A percentile compares a stretch with the other conserved stretches of the same genome.
Conservation (phyloP, 2,329 filamentous ascomycete species). For the Apiospora kogelbergensis region DNA sequence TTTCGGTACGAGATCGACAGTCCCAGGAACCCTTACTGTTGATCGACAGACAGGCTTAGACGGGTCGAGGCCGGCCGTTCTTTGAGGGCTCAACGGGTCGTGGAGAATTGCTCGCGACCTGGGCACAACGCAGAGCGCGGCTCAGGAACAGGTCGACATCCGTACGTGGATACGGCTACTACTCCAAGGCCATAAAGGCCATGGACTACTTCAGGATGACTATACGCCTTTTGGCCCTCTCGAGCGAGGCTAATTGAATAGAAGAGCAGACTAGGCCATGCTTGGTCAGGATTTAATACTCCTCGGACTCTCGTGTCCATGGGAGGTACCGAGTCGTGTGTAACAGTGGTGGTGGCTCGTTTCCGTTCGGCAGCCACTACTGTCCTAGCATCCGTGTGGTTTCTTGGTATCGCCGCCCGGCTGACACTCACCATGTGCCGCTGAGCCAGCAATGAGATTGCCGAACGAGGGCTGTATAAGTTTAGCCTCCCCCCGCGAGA, state of each 20-base stretch:
- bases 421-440: neutral
- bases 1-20: neutral
- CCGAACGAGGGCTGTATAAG: neutral
- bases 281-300: neutral
- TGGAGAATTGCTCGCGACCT: neutral
- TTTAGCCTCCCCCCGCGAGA: neutral
- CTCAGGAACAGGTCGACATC: neutral
- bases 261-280: neutral
- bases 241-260: neutral
- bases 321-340: neutral
- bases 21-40: neutral
- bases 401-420: neutral
- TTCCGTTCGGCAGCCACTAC: neutral
- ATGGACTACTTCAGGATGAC: neutral
- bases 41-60: neutral
- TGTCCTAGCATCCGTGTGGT: neutral
- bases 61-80: neutral
- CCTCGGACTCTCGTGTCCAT: neutral
- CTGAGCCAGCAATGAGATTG: neutral
- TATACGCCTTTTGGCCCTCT: neutral
- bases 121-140: neutral
- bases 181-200: neutral
- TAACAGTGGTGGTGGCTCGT: neutral
- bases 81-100: neutral
- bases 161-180: neutral